Conservation (phyloP, 2,329 filamentous ascomycete genomes). For the Microthyrium microscopicum region DNA sequence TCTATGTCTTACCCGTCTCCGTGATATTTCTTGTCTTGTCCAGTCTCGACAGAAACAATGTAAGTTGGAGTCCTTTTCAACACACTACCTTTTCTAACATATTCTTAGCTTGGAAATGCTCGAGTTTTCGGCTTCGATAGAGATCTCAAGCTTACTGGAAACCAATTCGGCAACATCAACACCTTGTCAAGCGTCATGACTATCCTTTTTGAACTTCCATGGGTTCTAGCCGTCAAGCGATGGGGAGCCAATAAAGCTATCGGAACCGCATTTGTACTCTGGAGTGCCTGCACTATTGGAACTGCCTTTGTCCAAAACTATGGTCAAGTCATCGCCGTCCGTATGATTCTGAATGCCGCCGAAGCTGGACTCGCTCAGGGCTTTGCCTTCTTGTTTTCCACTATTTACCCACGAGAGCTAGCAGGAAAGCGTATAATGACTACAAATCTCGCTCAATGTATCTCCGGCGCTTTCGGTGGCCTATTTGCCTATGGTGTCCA, state of each 20-base stretch:
- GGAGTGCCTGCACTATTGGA: slow-evolving; percentile 14
- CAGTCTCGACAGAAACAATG: slow-evolving; percentile 10
- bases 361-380: slow-evolving; percentile 16
- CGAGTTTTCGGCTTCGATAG: slow-evolving; percentile 15
- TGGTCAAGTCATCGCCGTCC: slow-evolving; percentile 14
- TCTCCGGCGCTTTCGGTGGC: slow-evolving; percentile 14
- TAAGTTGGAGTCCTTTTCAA: slow-evolving; percentile 1
- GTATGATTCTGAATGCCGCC: slow-evolving; percentile 14
- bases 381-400: slow-evolving; percentile 15
- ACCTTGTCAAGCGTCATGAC: slow-evolving; percentile 17
- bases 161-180: slow-evolving; percentile 18
- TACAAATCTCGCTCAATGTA: slow-evolving; percentile 13
- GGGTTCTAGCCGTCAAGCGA: slow-evolving; percentile 14
- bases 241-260: slow-evolving; percentile 13
- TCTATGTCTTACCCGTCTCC: slow-evolving; percentile 6
- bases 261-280: slow-evolving; percentile 12
- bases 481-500: slow-evolving; percentile 15
- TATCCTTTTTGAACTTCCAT: slow-evolving; percentile 13
- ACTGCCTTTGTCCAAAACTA: slow-evolving; percentile 18
- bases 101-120: slow-evolving; percentile 12
- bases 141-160: slow-evolving; percentile 16
- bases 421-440: slow-evolving; percentile 16
- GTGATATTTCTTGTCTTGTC: slow-evolving; percentile 9
- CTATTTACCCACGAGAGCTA: slow-evolving; percentile 14
- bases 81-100: background rate